Percentiles rank a stretch among this genome's conserved stretches.
These are phyloP conservation scores for Biscogniauxia marginata DNA, from an alignment of 2,329 filamentous ascomycete genomes.

Conservation along the genomic window DNA sequence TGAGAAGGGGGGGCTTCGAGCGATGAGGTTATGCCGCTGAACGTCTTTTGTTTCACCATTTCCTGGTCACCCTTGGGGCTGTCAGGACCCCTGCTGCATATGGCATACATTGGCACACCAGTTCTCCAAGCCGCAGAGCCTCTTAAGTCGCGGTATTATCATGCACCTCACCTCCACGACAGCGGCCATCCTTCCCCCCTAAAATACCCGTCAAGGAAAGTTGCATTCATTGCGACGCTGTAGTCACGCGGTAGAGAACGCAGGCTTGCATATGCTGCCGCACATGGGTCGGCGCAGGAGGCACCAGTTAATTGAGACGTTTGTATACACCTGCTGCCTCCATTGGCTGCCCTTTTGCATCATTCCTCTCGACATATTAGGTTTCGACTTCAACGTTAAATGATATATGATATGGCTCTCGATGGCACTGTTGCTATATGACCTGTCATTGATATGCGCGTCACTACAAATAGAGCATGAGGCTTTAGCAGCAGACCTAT, in stretches of 20 bases:
- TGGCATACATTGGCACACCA: constrained; percentile 7
- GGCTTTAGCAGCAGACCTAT: no score
- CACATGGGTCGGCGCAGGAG: not conserved
- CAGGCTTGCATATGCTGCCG: not conserved
- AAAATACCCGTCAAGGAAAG: not conserved
- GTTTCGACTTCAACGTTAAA: not conserved
- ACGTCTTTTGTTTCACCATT: not conserved
- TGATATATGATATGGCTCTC: not conserved
- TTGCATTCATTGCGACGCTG: not conserved
- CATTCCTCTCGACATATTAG: no score
- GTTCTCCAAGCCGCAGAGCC: constrained; percentile 9
- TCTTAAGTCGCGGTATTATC: constrained; percentile 2
- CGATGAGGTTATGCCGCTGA: not conserved
- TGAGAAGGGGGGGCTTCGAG: no score
- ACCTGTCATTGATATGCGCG: not conserved
- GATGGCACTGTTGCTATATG: not conserved
- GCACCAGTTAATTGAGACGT: not conserved
- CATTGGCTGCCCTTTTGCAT: no score
- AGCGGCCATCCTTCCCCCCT: not conserved
- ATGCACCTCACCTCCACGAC: not conserved
- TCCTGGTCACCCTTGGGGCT: not conserved
- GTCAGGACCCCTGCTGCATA: constrained; percentile 8
- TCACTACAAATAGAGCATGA: not conserved
- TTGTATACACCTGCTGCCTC: not conserved
- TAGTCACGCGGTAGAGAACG: not conserved